Percentiles rank a stretch among this genome's conserved stretches.
Evolutionary conservation across 2,329 filamentous ascomycete genomes (phyloP).

Genomic region (Mycocentrospora acerina): DNA sequence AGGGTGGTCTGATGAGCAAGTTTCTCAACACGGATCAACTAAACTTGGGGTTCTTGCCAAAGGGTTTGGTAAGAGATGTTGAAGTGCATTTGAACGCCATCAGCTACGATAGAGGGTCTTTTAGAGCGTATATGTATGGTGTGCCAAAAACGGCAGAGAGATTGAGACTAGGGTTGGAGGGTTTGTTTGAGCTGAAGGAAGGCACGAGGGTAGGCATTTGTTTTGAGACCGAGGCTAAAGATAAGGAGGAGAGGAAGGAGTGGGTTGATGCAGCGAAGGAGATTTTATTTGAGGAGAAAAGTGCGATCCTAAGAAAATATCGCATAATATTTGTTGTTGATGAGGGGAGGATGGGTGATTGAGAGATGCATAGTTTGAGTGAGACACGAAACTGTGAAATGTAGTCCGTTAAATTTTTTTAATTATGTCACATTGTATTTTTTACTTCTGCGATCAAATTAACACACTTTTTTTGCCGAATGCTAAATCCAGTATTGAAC

Average conservation of each 20-base stretch:
- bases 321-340: no score
- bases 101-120: constrained; percentile 17
- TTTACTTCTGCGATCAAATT: no score
- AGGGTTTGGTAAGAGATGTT: constrained; percentile 11
- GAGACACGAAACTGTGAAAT: no score
- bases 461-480: no score
- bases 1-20: constrained; percentile 14
- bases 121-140: constrained; percentile 22
- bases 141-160: constrained; percentile 16
- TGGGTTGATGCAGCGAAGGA: no score
- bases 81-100: constrained; percentile 20
- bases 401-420: no score
- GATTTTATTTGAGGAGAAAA: no score
- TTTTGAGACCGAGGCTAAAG: constrained; percentile 15
- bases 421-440: no score
- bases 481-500: no score
- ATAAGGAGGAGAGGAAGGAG: constrained; percentile 7
- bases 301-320: no score
- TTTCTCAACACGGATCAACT: constrained; percentile 20
- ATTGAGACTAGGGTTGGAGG: constrained; percentile 14
- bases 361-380: no score
- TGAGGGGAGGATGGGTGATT: no score
- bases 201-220: constrained; percentile 16
- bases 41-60: constrained; percentile 8
- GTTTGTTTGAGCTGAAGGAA: constrained; percentile 14